These are phyloP conservation scores for Puccinia triticina DNA, from an alignment of 1,284 basidiomycete genomes.

Conservation along the genomic window DNA sequence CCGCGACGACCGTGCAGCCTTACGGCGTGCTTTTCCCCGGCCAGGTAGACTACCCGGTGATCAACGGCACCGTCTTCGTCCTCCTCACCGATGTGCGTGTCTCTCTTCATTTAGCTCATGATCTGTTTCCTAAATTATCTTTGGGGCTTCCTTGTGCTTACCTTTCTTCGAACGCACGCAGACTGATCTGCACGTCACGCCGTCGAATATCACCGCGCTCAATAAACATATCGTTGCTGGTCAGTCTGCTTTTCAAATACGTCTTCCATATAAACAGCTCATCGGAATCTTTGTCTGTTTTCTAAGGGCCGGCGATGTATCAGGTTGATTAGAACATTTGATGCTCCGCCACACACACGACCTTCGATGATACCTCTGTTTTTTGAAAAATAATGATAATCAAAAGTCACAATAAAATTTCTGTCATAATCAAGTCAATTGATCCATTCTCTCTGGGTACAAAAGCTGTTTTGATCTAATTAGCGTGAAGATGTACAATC, in stretches of 20 bases:
- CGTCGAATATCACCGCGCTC: conserved; percentile 67
- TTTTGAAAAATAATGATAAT: too few relatives aligned
- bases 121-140: background rate
- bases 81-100: conserved; percentile 64
- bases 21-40: conserved; percentile 24
- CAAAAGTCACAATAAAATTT: too few relatives aligned
- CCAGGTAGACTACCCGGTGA: conserved; percentile 52
- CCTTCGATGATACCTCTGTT: background rate
- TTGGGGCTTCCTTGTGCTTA: background rate
- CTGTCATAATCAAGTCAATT: too few relatives aligned
- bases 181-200: conserved; percentile 66
- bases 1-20: conserved; percentile 34
- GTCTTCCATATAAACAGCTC: too few relatives aligned
- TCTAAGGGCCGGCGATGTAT: conserved; percentile 40
- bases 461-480: too few relatives aligned
- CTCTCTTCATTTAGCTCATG: background rate
- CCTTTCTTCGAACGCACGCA: background rate
- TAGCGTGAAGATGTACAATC: too few relatives aligned
- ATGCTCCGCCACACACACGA: too few relatives aligned
- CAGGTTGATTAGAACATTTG: conserved; percentile 25
- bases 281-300: background rate
- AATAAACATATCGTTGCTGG: conserved; percentile 64
- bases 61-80: conserved; percentile 67
- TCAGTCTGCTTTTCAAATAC: too few relatives aligned
- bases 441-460: too few relatives aligned